phyloP scores from a whole-genome alignment of 2,329 filamentous ascomycete species.

The Rutstroemia sp. region DNA sequence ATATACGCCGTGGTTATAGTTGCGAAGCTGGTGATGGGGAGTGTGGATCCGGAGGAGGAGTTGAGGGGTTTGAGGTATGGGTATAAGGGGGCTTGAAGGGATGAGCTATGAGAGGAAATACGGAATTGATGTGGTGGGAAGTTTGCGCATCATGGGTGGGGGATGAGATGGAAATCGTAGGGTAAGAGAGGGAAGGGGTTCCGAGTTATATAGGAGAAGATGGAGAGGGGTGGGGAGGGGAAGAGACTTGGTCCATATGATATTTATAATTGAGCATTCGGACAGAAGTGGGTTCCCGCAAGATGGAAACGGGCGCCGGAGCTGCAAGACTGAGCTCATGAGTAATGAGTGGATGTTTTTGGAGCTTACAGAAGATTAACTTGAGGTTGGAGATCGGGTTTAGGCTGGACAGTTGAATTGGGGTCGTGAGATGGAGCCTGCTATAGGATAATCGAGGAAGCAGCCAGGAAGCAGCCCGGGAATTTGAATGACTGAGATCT shows the following conservation, averaged over 20 bases:
- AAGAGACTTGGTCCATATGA: too few species aligned
- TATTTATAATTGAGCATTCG: background rate
- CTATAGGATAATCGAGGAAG: too few species aligned
- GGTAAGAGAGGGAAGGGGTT: too few species aligned
- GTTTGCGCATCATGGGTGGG: background rate
- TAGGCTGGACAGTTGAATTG: background rate
- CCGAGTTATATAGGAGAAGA: too few species aligned
- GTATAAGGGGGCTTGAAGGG: conserved; percentile 54
- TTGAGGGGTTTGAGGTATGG: conserved; percentile 55
- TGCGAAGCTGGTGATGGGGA: conserved; percentile 58
- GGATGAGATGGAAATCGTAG: background rate
- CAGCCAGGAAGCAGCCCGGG: too few species aligned
- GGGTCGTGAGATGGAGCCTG: background rate
- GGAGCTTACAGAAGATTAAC: background rate
- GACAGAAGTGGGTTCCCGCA: background rate
- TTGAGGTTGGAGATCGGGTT: background rate
- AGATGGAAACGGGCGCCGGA: background rate
- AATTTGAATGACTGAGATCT: too few species aligned
- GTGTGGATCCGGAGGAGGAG: conserved; percentile 58
- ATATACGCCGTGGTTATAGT: conserved; percentile 54
- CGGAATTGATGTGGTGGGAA: too few species aligned
- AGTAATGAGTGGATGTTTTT: background rate
- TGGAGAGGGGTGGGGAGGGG: too few species aligned
- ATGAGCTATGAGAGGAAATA: background rate
- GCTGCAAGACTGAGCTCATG: background rate